Conservation (phyloP, 1,284 basidiomycete genomes). For the Marasmius fiardii region DNA sequence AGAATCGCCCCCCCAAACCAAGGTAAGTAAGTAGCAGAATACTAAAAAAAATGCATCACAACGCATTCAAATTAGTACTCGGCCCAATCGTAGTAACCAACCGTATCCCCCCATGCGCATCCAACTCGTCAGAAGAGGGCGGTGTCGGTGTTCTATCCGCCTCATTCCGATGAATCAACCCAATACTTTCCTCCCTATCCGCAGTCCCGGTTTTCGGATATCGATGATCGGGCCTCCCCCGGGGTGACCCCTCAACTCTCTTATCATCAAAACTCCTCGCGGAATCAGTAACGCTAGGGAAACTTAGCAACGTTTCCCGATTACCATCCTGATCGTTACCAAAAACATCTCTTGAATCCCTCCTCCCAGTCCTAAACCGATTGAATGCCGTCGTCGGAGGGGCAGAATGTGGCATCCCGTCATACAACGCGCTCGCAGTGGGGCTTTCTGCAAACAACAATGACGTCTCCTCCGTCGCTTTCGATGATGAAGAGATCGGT, state of each 20-base stretch:
- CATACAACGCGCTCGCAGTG: constrained; percentile 7
- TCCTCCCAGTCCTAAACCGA: constrained; percentile 20
- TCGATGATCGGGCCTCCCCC: constrained; percentile 15
- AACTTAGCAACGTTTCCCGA: constrained; percentile 35
- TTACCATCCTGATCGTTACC: constrained; percentile 16
- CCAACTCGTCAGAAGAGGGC: background rate
- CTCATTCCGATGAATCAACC: background rate
- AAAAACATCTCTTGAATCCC: constrained; percentile 35
- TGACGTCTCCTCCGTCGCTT: background rate
- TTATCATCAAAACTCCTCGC: constrained; percentile 33
- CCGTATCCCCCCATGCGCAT: background rate
- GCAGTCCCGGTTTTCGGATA: background rate
- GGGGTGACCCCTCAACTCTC: constrained; percentile 15
- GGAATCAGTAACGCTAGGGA: constrained; percentile 48
- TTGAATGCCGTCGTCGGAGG: constrained; percentile 31
- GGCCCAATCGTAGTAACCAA: background rate
- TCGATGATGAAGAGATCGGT: background rate
- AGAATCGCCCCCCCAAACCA: too few species aligned
- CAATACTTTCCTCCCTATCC: background rate
- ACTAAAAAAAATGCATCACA: background rate
- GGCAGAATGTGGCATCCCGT: constrained; percentile 36
- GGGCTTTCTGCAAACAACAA: constrained; percentile 2
- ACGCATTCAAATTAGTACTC: background rate
- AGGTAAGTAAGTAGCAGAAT: background rate
- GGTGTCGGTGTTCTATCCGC: background rate